Evolutionary conservation across 73 alveolate species (phyloP).

Genomic region (Loxodes magnus): DNA sequence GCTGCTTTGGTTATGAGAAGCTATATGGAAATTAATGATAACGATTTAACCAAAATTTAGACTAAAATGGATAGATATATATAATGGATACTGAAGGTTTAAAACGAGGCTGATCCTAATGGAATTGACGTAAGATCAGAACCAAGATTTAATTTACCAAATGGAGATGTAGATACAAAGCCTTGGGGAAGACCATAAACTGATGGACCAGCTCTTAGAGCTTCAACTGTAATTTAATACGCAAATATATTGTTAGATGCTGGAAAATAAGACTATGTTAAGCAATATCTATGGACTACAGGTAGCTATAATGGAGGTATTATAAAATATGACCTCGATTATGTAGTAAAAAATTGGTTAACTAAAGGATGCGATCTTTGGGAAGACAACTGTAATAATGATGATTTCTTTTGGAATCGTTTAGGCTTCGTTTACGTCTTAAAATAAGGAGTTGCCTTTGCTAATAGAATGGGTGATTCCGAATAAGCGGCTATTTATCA

Average conservation of each 20-base stretch:
- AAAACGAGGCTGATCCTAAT: constrained; percentile 1
- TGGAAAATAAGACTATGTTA: background rate
- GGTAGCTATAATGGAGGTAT: too few relatives aligned
- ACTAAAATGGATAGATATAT: background rate
- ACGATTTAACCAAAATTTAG: too few relatives aligned
- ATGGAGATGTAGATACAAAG: background rate
- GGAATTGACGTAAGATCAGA: constrained; percentile 1
- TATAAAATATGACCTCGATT: background rate
- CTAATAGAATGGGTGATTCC: background rate
- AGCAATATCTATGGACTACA: background rate
- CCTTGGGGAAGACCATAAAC: constrained; percentile 2
- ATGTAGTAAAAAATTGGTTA: background rate
- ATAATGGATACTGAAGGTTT: background rate
- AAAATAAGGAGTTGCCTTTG: background rate
- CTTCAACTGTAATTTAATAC: background rate
- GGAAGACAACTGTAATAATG: background rate
- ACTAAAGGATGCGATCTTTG: background rate
- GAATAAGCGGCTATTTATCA: background rate
- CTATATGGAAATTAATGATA: too few relatives aligned
- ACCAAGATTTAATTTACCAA: background rate
- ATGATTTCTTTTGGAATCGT: constrained; percentile 3
- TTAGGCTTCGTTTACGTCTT: background rate
- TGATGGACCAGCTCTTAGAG: constrained; percentile 12
- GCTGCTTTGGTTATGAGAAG: too few relatives aligned
- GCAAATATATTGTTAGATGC: background rate